Evolutionary conservation across 2,329 filamentous ascomycete genomes (phyloP).

Genomic region (Saccharata proteae): DNA sequence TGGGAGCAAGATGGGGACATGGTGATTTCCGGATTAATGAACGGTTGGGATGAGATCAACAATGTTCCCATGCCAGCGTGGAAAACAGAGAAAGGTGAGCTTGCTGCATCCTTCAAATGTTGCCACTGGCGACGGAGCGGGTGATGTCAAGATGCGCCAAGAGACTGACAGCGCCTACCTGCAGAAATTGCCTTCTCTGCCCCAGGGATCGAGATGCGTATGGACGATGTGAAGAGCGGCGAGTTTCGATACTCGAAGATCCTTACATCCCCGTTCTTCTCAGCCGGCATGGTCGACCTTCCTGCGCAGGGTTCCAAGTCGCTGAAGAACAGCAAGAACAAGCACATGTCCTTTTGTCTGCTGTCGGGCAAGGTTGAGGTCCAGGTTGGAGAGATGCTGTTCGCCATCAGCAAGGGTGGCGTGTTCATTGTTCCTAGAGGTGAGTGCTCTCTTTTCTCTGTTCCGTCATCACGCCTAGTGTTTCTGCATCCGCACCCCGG

Average conservation of each 20-base stretch:
- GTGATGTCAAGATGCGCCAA: no score
- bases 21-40: conserved; percentile 51
- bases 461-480: conserved; percentile 9
- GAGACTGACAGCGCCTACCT: conserved; percentile 10
- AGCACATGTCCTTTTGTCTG: conserved; percentile 96
- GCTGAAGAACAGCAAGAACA: conserved; percentile 83
- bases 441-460: conserved; percentile 36
- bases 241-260: conserved; percentile 85
- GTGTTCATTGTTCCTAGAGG: conserved; percentile 93
- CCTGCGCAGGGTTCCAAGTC: conserved; percentile 73
- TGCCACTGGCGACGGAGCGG: not conserved
- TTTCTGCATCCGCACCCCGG: conserved; percentile 1
- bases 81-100: conserved; percentile 38
- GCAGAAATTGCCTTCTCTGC: conserved; percentile 49
- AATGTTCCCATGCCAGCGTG: conserved; percentile 36
- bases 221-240: conserved; percentile 48
- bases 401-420: conserved; percentile 76
- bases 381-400: conserved; percentile 60
- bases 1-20: conserved; percentile 61
- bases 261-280: conserved; percentile 67
- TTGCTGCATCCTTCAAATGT: conserved; percentile 17
- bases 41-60: conserved; percentile 42
- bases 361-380: conserved; percentile 72
- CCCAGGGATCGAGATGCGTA: conserved; percentile 42
- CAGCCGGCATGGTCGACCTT: conserved; percentile 79